Percentiles rank a stretch among this genome's conserved stretches.
These are phyloP conservation scores for Penicillium sp. DNA, from an alignment of 2,329 filamentous ascomycete genomes.

Conservation along the genomic window DNA sequence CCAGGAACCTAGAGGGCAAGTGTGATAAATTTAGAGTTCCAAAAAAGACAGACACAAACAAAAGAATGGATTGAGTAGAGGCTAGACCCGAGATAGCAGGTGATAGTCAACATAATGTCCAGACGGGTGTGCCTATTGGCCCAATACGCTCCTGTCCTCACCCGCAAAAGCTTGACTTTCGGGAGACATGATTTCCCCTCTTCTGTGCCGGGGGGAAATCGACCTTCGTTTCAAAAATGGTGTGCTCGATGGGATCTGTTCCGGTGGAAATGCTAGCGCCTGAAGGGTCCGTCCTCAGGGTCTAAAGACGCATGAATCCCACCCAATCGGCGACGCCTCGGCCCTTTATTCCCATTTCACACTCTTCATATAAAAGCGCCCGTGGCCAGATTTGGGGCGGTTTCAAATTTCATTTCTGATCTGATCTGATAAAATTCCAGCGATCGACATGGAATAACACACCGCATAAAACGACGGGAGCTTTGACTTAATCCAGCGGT, in stretches of 20 bases:
- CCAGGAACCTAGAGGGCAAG: neutral
- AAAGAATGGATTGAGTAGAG: neutral
- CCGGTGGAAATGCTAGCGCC: neutral
- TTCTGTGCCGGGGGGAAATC: neutral
- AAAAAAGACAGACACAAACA: neutral
- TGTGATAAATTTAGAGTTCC: neutral
- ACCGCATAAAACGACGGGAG: neutral
- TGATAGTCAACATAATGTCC: neutral
- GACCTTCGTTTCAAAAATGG: neutral
- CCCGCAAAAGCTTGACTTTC: constrained; percentile 1
- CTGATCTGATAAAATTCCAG: neutral
- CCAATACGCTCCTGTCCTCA: neutral
- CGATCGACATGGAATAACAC: neutral
- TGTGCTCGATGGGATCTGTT: neutral
- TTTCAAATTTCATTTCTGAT: neutral
- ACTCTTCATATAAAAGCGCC: neutral
- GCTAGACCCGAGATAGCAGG: neutral
- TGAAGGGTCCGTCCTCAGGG: neutral
- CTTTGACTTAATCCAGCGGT: neutral
- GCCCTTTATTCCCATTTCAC: neutral
- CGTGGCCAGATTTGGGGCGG: neutral
- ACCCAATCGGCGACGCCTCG: neutral
- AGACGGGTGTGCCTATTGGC: neutral
- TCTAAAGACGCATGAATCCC: neutral
- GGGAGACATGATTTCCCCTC: neutral